phyloP scores from a whole-genome alignment of 306 rosid genomes.

The Citrullus amarus region DNA sequence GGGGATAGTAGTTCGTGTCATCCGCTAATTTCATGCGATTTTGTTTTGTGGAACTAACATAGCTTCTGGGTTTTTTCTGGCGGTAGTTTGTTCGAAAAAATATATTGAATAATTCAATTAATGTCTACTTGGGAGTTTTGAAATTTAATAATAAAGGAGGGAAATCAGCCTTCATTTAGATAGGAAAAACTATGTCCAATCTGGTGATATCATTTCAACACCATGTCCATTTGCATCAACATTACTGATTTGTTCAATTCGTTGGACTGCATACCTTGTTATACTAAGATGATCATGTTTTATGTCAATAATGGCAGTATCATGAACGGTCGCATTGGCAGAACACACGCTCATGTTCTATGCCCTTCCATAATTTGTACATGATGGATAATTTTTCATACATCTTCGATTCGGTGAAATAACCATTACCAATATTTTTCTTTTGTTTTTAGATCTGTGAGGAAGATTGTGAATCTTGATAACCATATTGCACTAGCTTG shows the following conservation, averaged over 20 bases:
- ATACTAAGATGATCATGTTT: not conserved
- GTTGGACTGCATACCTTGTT: not conserved
- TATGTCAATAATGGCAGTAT: not conserved
- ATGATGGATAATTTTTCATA: not conserved
- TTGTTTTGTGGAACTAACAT: not conserved
- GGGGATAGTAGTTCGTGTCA: not conserved
- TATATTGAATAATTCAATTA: not conserved
- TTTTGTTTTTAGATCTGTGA: slow-evolving; percentile 31
- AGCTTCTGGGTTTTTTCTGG: not conserved
- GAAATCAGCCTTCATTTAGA: not conserved
- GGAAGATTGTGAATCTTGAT: slow-evolving; percentile 55
- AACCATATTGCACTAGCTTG: slow-evolving; percentile 75
- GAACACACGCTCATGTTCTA: not conserved
- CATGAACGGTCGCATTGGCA: not conserved
- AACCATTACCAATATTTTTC: not conserved
- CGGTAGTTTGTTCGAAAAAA: not conserved
- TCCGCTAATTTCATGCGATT: not conserved
- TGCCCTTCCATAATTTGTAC: not conserved
- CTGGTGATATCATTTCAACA: not conserved
- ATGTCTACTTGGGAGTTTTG: not conserved
- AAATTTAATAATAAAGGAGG: not conserved
- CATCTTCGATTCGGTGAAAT: not conserved
- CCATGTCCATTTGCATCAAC: not conserved
- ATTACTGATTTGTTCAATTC: not conserved
- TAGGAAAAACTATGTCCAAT: not conserved